Evolutionary conservation across 495 filamentous ascomycete genomes (phyloP), one percentile per base, ranked within the genome.

Genomic region (Penicillium lividum): DNA sequence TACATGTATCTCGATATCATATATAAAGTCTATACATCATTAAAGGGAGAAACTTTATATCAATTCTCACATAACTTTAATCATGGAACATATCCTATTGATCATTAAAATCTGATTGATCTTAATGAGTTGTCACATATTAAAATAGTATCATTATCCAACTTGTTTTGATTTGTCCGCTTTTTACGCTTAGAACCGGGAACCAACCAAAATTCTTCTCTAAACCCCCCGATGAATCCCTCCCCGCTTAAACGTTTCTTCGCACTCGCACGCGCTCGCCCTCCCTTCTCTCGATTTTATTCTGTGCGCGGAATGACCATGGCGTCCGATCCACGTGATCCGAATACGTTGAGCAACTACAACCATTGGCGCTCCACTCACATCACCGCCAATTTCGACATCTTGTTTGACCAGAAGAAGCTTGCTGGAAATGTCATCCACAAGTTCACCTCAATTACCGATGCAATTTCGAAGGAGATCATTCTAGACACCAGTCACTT

Each of bases 261-360:
- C 2, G 22, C 22, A 22, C 25, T 33, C 36, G 4, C n/a, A 30
- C 43, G 13, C 15, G 29, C 28, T 22, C 25, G 45, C 33, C 34
- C 31, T 44, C 48, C 5, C 52, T 50, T 16, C 34, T 59, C 40
- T 34, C 28, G 22, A 8, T 38, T 15, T 38, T 38, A 9, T 38
- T 11, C 48, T 60, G 15, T 55, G 45, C 53, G 58, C 64, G 68
- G 52, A 76, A 46, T 40, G 15, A 56, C 77, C 40, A 65, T 65
- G 51, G 77, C 73, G 51, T 77, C 67, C 50, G 75, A 80, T 33
- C 65, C 81, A 56, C 83, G 89, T 64, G 93, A 98, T 72, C 93
- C 93, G 13, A 96, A 93, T 68, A 96, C 93, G 28, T 77, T 94
- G 16, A 89, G 90, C 67, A 98, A 98, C 74, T 95, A 97, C 74